These are phyloP conservation scores for Musa schizocarpa DNA, from an alignment of 176 grass and related monocot genomes.

Conservation along the genomic window DNA sequence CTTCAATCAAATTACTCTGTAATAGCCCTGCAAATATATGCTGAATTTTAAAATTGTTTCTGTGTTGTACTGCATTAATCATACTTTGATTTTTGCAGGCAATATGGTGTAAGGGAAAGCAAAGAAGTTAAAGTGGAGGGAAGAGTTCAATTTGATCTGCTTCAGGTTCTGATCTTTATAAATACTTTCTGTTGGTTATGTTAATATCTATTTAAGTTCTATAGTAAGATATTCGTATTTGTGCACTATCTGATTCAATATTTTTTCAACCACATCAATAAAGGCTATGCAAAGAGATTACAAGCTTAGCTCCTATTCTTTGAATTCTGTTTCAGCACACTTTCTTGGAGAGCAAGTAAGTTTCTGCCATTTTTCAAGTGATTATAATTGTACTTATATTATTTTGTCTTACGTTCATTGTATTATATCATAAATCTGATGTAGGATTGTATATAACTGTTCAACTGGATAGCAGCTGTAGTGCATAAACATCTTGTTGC, in stretches of 20 bases:
- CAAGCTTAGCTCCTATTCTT: slow-evolving; percentile 97
- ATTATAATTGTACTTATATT: slow-evolving; percentile 3
- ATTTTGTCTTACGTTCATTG: neutral
- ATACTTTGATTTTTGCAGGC: slow-evolving; percentile 39
- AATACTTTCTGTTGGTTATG: neutral
- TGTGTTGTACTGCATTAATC: neutral
- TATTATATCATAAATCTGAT: no score
- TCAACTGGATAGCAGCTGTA: no score
- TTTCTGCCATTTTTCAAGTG: slow-evolving; percentile 21
- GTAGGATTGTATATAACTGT: no score
- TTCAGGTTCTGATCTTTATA: slow-evolving; percentile 56
- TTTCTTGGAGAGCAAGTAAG: slow-evolving; percentile 95
- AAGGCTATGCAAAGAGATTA: slow-evolving; percentile 95
- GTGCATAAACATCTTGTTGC: no score
- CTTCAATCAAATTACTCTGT: neutral
- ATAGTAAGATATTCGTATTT: no score
- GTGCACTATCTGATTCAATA: no score
- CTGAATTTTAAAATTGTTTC: neutral
- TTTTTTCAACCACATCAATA: neutral
- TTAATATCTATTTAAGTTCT: neutral
- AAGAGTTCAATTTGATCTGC: slow-evolving; percentile 95
- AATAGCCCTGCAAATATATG: neutral
- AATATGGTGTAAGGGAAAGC: slow-evolving; percentile 88
- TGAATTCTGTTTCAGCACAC: slow-evolving; percentile 95
- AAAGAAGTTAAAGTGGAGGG: slow-evolving; percentile 95